Base-by-base conservation (phyloP, 106 monocot species). In the Vanilla planifolia region DNA sequence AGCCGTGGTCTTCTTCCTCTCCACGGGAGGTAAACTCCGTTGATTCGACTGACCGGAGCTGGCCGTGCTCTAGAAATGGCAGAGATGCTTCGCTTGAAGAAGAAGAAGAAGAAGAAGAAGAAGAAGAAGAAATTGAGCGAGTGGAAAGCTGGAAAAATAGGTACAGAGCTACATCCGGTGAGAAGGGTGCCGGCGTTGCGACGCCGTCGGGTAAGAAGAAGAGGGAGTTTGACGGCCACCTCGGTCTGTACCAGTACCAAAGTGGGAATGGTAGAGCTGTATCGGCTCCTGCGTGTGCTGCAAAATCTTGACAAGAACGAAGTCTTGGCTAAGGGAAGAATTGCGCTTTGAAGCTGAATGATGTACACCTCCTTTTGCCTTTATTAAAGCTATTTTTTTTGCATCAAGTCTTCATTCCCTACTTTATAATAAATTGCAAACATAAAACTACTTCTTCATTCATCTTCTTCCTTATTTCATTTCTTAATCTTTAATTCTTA, bases 31-130 rank as follows among this genome's bases (percentile, higher is more conserved):
- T 64, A 26, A 78, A 77, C 51, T 87, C 84, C 0, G 67, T 73
- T 34, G 98, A 96, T 43, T 96, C 94, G 14, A 76, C 75, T 0
- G 88, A 90, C 11, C 60, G 63, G 9, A 66, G 63, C 47, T 81
- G 70, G 80, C 65, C 37, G 37, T n/a, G n/a, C n/a, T n/a, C n/a
- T n/a, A n/a, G n/a, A n/a, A n/a, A n/a, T n/a, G n/a, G n/a, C n/a
- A n/a, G n/a, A n/a, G n/a, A n/a, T n/a, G n/a, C 65, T 9, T 73
- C 81, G 16, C 50, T 45, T 61, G 63, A 72, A 0, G 66, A 55
- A 52, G 40, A 58, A 0, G 68, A 17, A 0, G 81, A 76, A 3
- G 90, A 81, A 51, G 79, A 14, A 3, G 73, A 65, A 55, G 64
- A 8, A 15, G 50, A 51, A n/a, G 25, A 57, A 28, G 57, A 57